Percentiles rank a stretch among this genome's conserved stretches.
Conservation (phyloP, 2,329 filamentous ascomycete genomes). For the Colletotrichum navitas region DNA sequence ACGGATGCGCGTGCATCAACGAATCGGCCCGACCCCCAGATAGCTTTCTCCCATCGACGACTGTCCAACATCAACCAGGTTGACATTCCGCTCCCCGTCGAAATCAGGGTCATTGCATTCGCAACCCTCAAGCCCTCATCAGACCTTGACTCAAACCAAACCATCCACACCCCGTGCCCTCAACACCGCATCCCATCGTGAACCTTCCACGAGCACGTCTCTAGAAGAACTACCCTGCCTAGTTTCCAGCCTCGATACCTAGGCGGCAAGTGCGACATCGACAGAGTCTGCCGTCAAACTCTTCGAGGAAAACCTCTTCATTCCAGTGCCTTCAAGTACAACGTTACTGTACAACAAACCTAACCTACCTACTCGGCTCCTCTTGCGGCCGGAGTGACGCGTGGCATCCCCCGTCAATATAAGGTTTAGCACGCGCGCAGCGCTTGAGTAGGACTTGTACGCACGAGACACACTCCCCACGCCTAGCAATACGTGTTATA, state of each 20-base stretch:
- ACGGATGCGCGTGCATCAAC: conserved; percentile 13
- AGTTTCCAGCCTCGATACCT: neutral
- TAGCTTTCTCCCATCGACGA: conserved; percentile 2
- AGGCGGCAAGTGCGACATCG: neutral
- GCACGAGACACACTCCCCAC: neutral
- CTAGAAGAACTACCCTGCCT: neutral
- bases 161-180: neutral
- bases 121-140: conserved; percentile 16
- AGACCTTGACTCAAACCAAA: conserved; percentile 6
- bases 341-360: neutral
- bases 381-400: conserved; percentile 1
- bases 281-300: neutral
- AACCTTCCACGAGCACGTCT: conserved; percentile 10
- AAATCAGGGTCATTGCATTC: conserved; percentile 1
- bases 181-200: conserved; percentile 14
- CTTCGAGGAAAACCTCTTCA: neutral
- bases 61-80: neutral
- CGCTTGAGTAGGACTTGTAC: conserved; percentile 21
- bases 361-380: conserved; percentile 5
- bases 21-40: conserved; percentile 27
- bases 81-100: conserved; percentile 25
- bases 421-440: conserved; percentile 13
- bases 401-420: conserved; percentile 9
- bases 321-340: neutral
- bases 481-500: neutral